Base-by-base conservation (phyloP, 2,329 filamentous ascomycete species). In the Aspergillus ruber region DNA sequence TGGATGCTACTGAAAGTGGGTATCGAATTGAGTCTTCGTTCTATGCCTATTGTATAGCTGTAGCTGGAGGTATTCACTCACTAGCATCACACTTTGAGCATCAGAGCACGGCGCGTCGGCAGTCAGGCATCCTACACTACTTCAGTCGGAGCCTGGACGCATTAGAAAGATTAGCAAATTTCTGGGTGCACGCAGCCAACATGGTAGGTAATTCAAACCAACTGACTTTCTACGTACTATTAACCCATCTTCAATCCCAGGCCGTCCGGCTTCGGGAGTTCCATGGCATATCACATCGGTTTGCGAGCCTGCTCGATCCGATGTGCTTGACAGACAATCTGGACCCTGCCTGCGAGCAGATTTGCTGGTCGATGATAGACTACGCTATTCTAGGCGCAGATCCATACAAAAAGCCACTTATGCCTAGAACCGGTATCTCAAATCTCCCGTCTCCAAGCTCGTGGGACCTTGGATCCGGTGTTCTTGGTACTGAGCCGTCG, bases 31-130 rank as follows among this genome's bases (percentile, higher is more conserved):
- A 59, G 43, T 61, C 63, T 1, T 65, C 63, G 0, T 66, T 67
- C 43, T 65, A 63, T 43, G 57, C 64, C 3, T 68, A 67, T 42
- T 64, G 59, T 29, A 55, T 61, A n/a, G 58, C 60, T 17, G 50
- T 66, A n/a, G 60, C 57, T 5, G 62, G 57, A 1, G 52, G 50
- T 2, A 51, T 56, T 2, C 48, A 54, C 17, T 56, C 54, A 1
- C 49, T 56, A 9, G 41, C 43, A 3, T 51, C 46, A 2, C 53
- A 55, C 20, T 45, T 50, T n/a, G 49, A 56, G 6, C 12, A 42
- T n/a, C n/a, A n/a, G n/a, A 44, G n/a, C 46, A 50, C 9, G 46
- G 27, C 9, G 36, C 21, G 10, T 27, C 38, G 6, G 20, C 38
- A 29, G 45, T 44, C 52, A 7, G 44, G 53, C n/a, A 44, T 29